Conservation (phyloP, 345 rosid genomes). For the Angophora floribunda region DNA sequence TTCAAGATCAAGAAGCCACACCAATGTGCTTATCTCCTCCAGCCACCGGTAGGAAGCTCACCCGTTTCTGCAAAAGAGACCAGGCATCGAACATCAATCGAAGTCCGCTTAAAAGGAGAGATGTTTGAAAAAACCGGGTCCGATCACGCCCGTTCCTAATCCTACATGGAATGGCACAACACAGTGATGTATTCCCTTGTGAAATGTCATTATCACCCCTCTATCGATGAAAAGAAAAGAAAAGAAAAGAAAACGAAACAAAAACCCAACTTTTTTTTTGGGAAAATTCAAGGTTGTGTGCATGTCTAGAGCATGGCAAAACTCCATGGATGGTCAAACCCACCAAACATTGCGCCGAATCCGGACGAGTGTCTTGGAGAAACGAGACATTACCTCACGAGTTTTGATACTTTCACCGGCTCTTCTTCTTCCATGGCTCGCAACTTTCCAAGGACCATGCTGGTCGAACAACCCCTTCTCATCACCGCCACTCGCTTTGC, state of each 20-base stretch:
- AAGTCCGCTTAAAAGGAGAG: not conserved
- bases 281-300: not conserved
- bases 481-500: not conserved
- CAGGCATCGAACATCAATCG: not conserved
- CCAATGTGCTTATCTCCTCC: conserved; percentile 62
- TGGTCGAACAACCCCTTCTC: not conserved
- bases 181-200: not conserved
- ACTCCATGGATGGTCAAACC: not conserved
- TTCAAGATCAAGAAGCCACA: conserved; percentile 35
- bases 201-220: not conserved
- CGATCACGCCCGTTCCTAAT: too few species aligned
- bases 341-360: not conserved
- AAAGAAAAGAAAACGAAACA: too few species aligned
- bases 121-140: not conserved
- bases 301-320: not conserved
- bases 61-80: conserved; percentile 56
- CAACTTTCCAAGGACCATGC: conserved; percentile 1
- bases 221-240: not conserved
- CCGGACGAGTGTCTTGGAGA: not conserved
- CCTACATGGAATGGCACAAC: not conserved
- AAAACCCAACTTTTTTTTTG: not conserved
- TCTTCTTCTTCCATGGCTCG: conserved; percentile 2
- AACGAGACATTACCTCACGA: conserved; percentile 36
- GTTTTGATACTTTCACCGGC: conserved; percentile 20
- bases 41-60: conserved; percentile 57